Evolutionary conservation across 441 rosid species (phyloP).

Genomic region (Viola pubescens): DNA sequence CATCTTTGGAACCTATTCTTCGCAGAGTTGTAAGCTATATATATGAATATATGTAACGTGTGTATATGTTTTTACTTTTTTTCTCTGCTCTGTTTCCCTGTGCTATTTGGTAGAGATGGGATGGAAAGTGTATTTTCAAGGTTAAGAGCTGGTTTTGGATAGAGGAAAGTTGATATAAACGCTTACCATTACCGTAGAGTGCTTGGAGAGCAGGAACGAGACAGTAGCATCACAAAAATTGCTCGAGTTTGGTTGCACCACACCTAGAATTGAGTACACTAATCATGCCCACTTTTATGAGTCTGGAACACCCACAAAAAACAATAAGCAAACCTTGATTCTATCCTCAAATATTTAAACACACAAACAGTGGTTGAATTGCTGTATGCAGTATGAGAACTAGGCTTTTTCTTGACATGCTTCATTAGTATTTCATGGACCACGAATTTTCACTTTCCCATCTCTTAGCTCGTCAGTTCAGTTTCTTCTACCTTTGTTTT

Average conservation of each 20-base stretch:
- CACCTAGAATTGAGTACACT: neutral
- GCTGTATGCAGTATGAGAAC: too few species aligned
- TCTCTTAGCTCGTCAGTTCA: too few species aligned
- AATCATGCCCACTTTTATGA: neutral
- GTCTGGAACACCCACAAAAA: neutral
- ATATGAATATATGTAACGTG: neutral
- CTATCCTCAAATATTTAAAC: neutral
- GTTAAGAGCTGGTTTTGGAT: neutral
- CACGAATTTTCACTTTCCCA: too few species aligned
- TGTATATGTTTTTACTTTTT: constrained; percentile 6
- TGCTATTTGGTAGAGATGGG: neutral
- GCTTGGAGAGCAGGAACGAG: neutral
- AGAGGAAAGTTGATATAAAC: neutral
- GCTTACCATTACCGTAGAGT: neutral
- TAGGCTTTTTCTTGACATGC: too few species aligned
- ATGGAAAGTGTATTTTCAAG: neutral
- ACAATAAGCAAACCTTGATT: neutral
- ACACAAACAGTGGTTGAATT: neutral
- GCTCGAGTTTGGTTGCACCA: neutral
- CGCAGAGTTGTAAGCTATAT: constrained; percentile 81
- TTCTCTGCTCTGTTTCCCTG: neutral
- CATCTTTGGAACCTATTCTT: constrained; percentile 95
- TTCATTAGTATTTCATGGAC: too few species aligned
- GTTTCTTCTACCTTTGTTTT: too few species aligned
- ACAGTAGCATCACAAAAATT: neutral